Evolutionary conservation across 75 land plant genomes (phyloP).

Genomic region (Cupressus sempervirens): DNA sequence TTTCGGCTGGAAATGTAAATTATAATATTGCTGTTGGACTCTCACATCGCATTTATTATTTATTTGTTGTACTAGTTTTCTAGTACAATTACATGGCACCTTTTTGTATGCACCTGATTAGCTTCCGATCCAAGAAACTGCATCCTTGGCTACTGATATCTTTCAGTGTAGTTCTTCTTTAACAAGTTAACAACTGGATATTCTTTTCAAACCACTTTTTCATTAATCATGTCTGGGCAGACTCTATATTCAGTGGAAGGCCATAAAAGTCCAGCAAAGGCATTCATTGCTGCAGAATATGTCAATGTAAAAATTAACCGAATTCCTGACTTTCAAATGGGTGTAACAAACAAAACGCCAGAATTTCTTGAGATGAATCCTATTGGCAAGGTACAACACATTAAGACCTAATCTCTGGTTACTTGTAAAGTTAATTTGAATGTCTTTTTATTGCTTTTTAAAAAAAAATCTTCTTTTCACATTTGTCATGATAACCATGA

Average conservation of each 20-base stretch:
- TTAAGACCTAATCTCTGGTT: neutral
- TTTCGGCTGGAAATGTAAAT: neutral
- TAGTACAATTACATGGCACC: neutral
- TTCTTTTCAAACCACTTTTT: neutral
- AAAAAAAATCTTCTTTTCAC: no score
- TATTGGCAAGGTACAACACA: conserved; percentile 77
- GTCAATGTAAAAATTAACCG: conserved; percentile 59
- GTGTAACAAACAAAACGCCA: conserved; percentile 80
- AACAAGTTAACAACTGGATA: neutral
- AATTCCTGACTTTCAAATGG: conserved; percentile 71
- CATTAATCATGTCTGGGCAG: conserved; percentile 23
- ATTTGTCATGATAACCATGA: neutral
- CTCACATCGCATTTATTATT: neutral
- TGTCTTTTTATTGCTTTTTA: neutral
- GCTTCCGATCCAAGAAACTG: neutral
- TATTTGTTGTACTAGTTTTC: neutral
- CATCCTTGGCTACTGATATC: neutral
- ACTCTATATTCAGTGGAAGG: conserved; percentile 42
- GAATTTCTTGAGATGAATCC: conserved; percentile 91
- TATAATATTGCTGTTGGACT: neutral
- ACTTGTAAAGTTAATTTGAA: neutral
- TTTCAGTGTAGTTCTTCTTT: neutral
- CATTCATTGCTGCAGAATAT: conserved; percentile 83
- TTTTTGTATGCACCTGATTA: neutral
- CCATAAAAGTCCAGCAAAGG: conserved; percentile 81